A percentile compares a stretch with the other conserved stretches of the same genome.
Evolutionary conservation across 805 yeast species (phyloP).

Genomic region (Priceomyces carsonii): DNA sequence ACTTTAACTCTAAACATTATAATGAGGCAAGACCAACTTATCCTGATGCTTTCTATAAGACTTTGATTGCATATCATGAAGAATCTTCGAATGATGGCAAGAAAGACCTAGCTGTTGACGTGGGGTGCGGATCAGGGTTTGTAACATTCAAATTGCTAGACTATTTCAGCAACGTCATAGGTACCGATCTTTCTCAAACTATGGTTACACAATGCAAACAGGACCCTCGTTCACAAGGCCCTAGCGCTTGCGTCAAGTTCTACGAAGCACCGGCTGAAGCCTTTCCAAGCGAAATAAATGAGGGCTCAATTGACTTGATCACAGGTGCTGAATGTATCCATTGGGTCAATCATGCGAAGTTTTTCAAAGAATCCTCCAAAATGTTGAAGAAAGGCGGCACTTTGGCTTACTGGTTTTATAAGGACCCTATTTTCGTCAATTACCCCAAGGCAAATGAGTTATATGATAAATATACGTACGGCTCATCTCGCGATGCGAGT

Average conservation of each 20-base stretch:
- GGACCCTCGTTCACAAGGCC: constrained; percentile 16
- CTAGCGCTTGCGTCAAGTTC: constrained; percentile 17
- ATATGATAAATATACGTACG: constrained; percentile 51
- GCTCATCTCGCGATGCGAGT: constrained; percentile 17
- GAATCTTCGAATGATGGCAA: constrained; percentile 1
- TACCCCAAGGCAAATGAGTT: constrained; percentile 56
- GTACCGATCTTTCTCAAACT: constrained; percentile 49
- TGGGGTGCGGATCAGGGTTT: constrained; percentile 82
- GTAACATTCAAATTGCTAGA: constrained; percentile 56
- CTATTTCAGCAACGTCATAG: constrained; percentile 52
- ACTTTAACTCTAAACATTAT: constrained; percentile 56
- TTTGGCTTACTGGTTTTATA: constrained; percentile 76
- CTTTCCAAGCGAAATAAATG: constrained; percentile 18
- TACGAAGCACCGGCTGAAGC: constrained; percentile 25
- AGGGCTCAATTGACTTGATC: constrained; percentile 55
- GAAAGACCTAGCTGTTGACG: constrained; percentile 50
- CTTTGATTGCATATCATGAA: constrained; percentile 17
- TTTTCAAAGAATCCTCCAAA: constrained; percentile 50
- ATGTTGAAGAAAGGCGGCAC: constrained; percentile 64
- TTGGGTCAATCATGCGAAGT: constrained; percentile 67
- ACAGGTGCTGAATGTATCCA: constrained; percentile 87
- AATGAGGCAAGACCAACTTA: constrained; percentile 66
- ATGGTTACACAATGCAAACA: constrained; percentile 24
- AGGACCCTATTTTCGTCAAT: constrained; percentile 63
- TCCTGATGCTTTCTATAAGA: constrained; percentile 36